Percentiles rank a stretch among this genome's conserved stretches.
These are phyloP conservation scores for Chrysanthemum seticuspe DNA, from an alignment of 129 eudicot genomes.

Conservation along the genomic window DNA sequence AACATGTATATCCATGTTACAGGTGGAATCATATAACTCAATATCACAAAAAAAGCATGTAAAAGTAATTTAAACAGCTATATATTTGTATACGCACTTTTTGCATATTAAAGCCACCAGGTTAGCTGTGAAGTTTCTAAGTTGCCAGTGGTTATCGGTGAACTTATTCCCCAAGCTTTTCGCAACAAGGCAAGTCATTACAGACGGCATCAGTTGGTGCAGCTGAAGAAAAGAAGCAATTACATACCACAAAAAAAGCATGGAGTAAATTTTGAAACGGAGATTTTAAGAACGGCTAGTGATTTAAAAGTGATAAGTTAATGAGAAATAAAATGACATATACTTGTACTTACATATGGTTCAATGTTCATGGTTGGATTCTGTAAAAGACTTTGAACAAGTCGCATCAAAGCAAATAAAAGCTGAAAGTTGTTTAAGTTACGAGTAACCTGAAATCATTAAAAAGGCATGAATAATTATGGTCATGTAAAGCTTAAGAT, in stretches of 20 bases:
- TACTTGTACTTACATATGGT: conserved; percentile 74
- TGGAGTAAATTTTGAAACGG: conserved; percentile 7
- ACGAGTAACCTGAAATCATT: conserved; percentile 67
- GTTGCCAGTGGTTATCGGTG: conserved; percentile 98
- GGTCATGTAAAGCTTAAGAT: background rate
- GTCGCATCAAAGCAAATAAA: conserved; percentile 91
- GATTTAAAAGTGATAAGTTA: background rate
- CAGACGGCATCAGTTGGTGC: conserved; percentile 93
- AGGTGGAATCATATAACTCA: background rate
- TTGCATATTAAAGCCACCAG: conserved; percentile 82
- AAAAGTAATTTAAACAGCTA: background rate
- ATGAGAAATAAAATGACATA: background rate
- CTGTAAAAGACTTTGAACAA: conserved; percentile 79
- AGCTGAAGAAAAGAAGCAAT: conserved; percentile 48
- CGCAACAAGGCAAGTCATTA: conserved; percentile 92
- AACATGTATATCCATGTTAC: no score
- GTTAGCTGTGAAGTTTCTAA: conserved; percentile 75
- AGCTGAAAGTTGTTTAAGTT: conserved; percentile 70
- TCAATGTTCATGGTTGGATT: conserved; percentile 85
- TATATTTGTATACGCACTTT: conserved; percentile 41
- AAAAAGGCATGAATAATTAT: background rate
- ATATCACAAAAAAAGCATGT: background rate
- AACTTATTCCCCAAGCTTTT: conserved; percentile 63
- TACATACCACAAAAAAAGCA: conserved; percentile 22
- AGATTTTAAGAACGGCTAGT: background rate